Evolutionary conservation across 108 stramenopile species (phyloP), one percentile per base, ranked within the genome.

Genomic region (Conticribra guillardii): DNA sequence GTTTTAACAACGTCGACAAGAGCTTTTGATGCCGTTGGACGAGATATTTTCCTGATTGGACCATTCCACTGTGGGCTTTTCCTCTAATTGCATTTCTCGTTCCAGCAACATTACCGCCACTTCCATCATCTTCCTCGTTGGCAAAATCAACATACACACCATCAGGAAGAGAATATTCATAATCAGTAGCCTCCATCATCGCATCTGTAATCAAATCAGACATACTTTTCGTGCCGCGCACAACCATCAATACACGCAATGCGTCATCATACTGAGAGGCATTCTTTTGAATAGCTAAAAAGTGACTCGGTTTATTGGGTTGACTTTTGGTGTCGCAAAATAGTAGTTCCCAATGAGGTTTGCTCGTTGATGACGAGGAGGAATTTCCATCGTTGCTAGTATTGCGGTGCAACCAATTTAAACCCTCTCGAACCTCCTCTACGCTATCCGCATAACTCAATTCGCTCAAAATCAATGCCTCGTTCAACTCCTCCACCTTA

Each of bases 171-270:
- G 5, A 2, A 49, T 76, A 86, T 31, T 72, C 66, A 61, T 92
- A 95, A 28, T 79, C 81, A 19, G 66, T 84, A 23, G 74, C 79
- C 56, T 88, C 88, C 31, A 84, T 71, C 47, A 95, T 54, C 22
- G 91, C 82, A 81, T 92, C 90, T 29, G 93, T 89, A 16, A 95
- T 72, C 0, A 91, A 67, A 54, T 95, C 93, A 0, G 79, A 84
- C 74, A 95, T 67, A 15, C 81, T 77, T 31, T 88, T 88, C n/a
- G 93, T 92, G 18, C 93, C 93, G 22, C 93, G 82, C 9, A 95
- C 85, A 27, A 83, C 89, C 45, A 95, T 51, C 34, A 94, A 47
- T 14, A 95, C 85, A 63, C 87, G 88, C 47, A 92, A 49, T 1
- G 73, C 50, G 34, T 79, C 69, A 63, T 72, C 81, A 49, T 79